Evolutionary conservation across 441 rosid species (phyloP).

Genomic region (Gossypium lobatum): DNA sequence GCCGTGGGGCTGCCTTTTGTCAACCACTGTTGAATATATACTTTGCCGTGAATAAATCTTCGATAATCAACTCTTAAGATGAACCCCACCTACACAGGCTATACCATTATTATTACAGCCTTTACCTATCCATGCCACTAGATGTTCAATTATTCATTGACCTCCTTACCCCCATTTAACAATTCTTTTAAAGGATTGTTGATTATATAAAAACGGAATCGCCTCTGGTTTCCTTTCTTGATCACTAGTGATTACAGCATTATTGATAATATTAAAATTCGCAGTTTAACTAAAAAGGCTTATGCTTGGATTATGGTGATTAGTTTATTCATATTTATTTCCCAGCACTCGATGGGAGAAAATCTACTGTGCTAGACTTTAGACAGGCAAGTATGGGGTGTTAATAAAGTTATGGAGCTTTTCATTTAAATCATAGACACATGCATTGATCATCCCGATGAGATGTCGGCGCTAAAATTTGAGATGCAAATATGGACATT

Average conservation of each 20-base stretch:
- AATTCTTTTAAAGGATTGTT: not conserved
- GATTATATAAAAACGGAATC: too few relatives aligned
- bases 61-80: not conserved
- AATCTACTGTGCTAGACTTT: not conserved
- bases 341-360: not conserved
- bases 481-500: not conserved
- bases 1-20: not conserved
- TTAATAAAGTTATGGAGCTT: not conserved
- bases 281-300: too few relatives aligned
- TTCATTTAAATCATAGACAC: not conserved
- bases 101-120: not conserved
- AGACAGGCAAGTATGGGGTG: not conserved
- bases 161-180: not conserved
- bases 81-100: not conserved
- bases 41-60: not conserved
- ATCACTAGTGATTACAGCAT: not conserved
- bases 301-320: not conserved
- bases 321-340: not conserved
- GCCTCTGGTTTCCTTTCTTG: not conserved
- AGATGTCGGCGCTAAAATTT: not conserved
- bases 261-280: not conserved
- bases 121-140: not conserved
- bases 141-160: not conserved
- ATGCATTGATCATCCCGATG: not conserved
- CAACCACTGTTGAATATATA: not conserved